A percentile compares a stretch with the other conserved stretches of the same genome.
These are phyloP conservation scores for Xylaria sp. DNA, from an alignment of 2,329 filamentous ascomycete genomes.

Conservation along the genomic window DNA sequence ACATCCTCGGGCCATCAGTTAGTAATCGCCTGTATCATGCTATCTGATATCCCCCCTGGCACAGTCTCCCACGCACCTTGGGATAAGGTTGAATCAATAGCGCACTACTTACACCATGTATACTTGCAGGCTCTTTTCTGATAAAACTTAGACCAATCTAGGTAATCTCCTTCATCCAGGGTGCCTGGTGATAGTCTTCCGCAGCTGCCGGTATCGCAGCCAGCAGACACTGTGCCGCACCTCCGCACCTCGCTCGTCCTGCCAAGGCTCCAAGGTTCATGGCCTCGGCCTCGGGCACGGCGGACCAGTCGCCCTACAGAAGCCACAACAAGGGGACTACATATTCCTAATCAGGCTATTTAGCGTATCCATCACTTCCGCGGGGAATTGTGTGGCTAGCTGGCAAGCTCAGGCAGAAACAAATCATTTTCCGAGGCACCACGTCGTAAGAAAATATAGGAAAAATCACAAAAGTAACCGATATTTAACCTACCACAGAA, in stretches of 20 bases:
- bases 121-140: too few species aligned
- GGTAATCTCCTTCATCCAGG: too few species aligned
- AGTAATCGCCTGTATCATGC: not conserved
- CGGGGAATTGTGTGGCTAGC: too few species aligned
- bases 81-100: too few species aligned
- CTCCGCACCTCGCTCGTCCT: slow-evolving; percentile 13
- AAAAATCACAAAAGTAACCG: not conserved
- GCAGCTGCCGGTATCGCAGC: slow-evolving; percentile 32
- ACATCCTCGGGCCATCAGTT: not conserved
- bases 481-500: slow-evolving; percentile 15
- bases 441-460: not conserved
- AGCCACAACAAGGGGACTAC: not conserved
- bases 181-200: not conserved
- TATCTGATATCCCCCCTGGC: not conserved
- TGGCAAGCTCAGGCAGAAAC: too few species aligned
- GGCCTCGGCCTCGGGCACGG: too few species aligned
- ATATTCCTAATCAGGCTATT: not conserved
- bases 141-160: too few species aligned
- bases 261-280: too few species aligned
- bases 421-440: not conserved
- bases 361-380: too few species aligned
- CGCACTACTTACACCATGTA: not conserved
- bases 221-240: not conserved
- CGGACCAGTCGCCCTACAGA: slow-evolving; percentile 14
- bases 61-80: not conserved